Conservation (phyloP, 805 yeast genomes). For the Starmerella vaccinii region DNA sequence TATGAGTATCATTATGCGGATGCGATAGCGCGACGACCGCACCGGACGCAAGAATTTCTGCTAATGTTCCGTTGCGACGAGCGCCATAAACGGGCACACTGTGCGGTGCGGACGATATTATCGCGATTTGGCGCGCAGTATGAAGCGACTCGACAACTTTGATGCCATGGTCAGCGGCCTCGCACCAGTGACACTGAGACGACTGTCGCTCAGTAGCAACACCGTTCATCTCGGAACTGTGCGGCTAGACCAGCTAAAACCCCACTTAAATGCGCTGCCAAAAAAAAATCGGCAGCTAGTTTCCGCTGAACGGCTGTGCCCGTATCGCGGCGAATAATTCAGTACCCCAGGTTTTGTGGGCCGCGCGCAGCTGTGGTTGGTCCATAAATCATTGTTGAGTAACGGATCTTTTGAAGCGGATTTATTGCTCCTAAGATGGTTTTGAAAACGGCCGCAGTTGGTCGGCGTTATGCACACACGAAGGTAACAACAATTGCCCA, state of each 20-base stretch:
- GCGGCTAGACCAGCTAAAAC: no score
- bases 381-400: no score
- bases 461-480: constrained; percentile 10
- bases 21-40: constrained; percentile 3
- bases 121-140: background rate
- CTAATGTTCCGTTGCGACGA: background rate
- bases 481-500: constrained; percentile 21
- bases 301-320: background rate
- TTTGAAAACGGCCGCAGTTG: background rate
- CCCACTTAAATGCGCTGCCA: no score
- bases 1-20: constrained; percentile 9
- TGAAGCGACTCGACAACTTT: constrained; percentile 2
- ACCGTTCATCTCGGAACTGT: constrained; percentile 1
- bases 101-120: constrained; percentile 4
- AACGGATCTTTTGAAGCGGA: no score
- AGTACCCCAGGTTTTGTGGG: background rate
- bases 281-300: no score
- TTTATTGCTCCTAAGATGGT: no score
- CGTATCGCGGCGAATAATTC: background rate
- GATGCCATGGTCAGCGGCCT: background rate
- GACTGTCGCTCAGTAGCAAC: background rate
- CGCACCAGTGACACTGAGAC: constrained; percentile 12
- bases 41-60: background rate
- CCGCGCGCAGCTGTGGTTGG: no score
- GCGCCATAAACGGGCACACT: background rate